Percentiles rank a stretch among this genome's conserved stretches.
Evolutionary conservation across 139 green algal species (phyloP).

Genomic region (Chloropicon primus): DNA sequence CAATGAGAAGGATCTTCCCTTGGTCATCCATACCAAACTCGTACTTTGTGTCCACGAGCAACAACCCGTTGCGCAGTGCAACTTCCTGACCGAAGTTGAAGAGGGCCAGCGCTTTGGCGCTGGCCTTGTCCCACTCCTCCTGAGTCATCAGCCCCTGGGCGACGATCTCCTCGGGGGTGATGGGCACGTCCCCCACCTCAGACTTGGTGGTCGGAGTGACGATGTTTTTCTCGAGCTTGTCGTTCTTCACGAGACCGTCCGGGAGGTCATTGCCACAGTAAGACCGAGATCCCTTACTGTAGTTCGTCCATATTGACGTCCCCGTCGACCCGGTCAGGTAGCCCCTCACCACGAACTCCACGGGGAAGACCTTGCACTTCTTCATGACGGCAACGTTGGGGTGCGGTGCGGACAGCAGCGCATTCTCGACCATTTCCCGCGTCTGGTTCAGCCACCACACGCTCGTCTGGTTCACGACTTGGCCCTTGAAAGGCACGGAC

Average conservation of each 20-base stretch:
- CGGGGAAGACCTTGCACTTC: slow-evolving; percentile 87
- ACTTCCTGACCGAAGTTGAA: slow-evolving; percentile 80
- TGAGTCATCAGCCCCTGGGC: slow-evolving; percentile 67
- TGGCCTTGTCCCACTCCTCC: slow-evolving; percentile 59
- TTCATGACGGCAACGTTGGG: slow-evolving; percentile 87
- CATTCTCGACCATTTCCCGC: slow-evolving; percentile 62
- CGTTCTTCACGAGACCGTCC: slow-evolving; percentile 82
- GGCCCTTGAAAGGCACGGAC: slow-evolving; percentile 17
- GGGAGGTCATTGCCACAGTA: slow-evolving; percentile 95
- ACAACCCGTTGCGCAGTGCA: slow-evolving; percentile 66
- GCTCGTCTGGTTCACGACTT: slow-evolving; percentile 91
- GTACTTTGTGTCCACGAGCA: slow-evolving; percentile 86
- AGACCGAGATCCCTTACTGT: slow-evolving; percentile 59
- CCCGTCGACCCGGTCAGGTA: slow-evolving; percentile 91
- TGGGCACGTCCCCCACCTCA: slow-evolving; percentile 76
- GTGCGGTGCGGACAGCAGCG: slow-evolving; percentile 65
- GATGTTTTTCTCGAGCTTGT: slow-evolving; percentile 62
- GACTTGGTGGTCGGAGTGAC: slow-evolving; percentile 95
- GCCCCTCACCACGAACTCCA: slow-evolving; percentile 93
- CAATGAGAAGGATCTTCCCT: slow-evolving; percentile 52
- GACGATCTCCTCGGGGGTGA: slow-evolving; percentile 59
- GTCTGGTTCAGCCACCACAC: slow-evolving; percentile 92
- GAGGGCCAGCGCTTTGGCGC: slow-evolving; percentile 55
- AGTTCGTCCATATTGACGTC: slow-evolving; percentile 97
- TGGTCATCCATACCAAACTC: slow-evolving; percentile 57